Conservation (phyloP, 2,329 filamentous ascomycete species). For the Parascedosporium putredinis region DNA sequence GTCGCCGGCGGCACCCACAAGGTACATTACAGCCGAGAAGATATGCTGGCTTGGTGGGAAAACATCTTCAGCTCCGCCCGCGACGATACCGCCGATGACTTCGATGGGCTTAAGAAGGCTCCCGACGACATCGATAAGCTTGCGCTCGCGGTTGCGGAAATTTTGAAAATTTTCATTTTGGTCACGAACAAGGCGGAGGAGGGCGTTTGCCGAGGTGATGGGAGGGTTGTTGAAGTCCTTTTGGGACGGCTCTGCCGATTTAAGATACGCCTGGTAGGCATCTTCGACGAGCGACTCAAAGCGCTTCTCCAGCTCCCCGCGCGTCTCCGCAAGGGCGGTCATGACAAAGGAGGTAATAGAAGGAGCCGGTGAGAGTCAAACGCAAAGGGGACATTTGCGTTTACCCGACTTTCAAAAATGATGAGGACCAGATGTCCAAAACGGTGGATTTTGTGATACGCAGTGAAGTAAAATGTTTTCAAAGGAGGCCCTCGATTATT, state of each 20-base stretch:
- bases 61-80: constrained; percentile 24
- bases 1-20: constrained; percentile 32
- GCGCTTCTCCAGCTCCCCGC: constrained; percentile 10
- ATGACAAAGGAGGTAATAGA: not conserved
- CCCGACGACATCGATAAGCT: constrained; percentile 11
- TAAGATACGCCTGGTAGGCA: constrained; percentile 10
- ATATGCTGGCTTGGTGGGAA: constrained; percentile 31
- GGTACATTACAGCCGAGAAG: constrained; percentile 30
- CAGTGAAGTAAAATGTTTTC: not conserved
- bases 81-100: constrained; percentile 26
- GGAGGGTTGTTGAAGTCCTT: constrained; percentile 9
- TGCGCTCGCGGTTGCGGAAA: constrained; percentile 11
- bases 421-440: not conserved
- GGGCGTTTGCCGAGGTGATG: constrained; percentile 9
- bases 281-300: constrained; percentile 11
- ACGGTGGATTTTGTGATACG: not conserved
- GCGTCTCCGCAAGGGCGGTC: constrained; percentile 2
- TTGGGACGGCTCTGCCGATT: constrained; percentile 5
- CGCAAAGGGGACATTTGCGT: not conserved
- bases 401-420: too few relatives aligned
- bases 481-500: not conserved
- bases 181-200: constrained; percentile 8
- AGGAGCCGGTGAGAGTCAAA: not conserved
- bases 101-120: constrained; percentile 25
- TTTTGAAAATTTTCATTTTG: constrained; percentile 12